Base-by-base conservation (phyloP, 352 stramenopile species). In the Pythium inflatum region DNA sequence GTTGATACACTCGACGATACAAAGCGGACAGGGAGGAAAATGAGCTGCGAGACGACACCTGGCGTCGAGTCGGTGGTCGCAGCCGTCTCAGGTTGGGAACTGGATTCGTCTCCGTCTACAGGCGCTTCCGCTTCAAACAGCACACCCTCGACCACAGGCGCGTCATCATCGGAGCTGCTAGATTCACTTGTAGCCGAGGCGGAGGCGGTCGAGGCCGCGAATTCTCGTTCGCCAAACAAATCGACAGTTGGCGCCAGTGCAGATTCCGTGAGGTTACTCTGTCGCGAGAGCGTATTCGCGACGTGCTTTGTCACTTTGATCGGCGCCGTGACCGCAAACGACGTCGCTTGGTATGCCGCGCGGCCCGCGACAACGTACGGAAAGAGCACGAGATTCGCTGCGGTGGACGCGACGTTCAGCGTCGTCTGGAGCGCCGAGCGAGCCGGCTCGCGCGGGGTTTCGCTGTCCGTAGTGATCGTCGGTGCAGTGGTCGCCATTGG, bases 301-400 rank as follows among this genome's bases (percentile, higher is more conserved):
- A 90, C 75, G 57, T 83, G 83, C 13, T 76, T 77, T 2, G 81
- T 85, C 22, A 91, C 64, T 43, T 87, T 78, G 57, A 90, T 76
- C 18, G 85, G 83, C 27, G 82, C 85, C 2, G 82, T 66, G 7
- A 90, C 81, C 0, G 79, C 85, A 57, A 80, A 81, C 13, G 80
- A 82, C 67, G 83, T 90, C 13, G 79, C 85, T 16, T 85, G 71
- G 31, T 85, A 82, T 41, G 78, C 84, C 16, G 62, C 84, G 70
- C 82, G 87, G 31, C 83, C 82, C 1, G 83, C 85, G 16, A 79
- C 70, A 8, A 90, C 72, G 71, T 89, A 91, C 50, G 85, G 85
- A 25, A 78, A 78, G 6, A 92, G 68, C 75, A 90, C 76, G 22
- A 91, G 65, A 57, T 65, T 88, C n/a, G 84, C 84, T 7, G 84